Evolutionary conservation across 1,284 basidiomycete species (phyloP), one percentile per base, ranked within the genome.

Genomic region (Erythrobasidium hasegawianum): DNA sequence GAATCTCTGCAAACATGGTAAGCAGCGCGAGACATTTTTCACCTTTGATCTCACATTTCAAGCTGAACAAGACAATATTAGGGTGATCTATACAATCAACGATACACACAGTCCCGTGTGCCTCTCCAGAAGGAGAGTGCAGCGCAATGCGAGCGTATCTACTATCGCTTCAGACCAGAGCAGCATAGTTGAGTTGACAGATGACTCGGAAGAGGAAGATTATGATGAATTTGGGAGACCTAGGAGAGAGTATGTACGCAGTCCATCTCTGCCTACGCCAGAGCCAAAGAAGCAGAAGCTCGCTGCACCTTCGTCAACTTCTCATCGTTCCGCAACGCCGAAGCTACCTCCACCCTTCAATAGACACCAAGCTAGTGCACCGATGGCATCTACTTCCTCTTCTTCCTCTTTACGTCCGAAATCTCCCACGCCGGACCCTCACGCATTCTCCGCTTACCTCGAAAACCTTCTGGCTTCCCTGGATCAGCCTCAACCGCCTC

Each of bases 31-130:
- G 33, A 33, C 11, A 33, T 33, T 33, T 33, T 33, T 33, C 33
- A 4, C 5, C 33, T 33, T 33, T 4, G 33, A 4, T 33, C 33
- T 33, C n/a, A n/a, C n/a, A 33, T 11, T 33, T 33, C 33, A 33
- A 11, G 33, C 33, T 33, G 33, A n/a, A 33, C 33, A 33, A 33
- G 33, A 4, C 11, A 33, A 11, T 33, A 33, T 33, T 33, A 64
- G 61, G 61, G 33, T 20, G 1, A 47, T 57, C 18, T 64, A 64
- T 26, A 64, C 61, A 1, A 13, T 64, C 13, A 43, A 57, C 53
- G 61, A 64, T 33, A 52, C 16, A 53, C 61, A 64, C 55, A 57
- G 33, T 22, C 33, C 39, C 24, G 57, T 50, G 1, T 64, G 61
- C 29, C 50, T 53, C n/a, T 50, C 61, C 9, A 27, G 47, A 9